These are phyloP conservation scores for Fragaria iinumae DNA, from an alignment of 306 rosid genomes.

Conservation along the genomic window DNA sequence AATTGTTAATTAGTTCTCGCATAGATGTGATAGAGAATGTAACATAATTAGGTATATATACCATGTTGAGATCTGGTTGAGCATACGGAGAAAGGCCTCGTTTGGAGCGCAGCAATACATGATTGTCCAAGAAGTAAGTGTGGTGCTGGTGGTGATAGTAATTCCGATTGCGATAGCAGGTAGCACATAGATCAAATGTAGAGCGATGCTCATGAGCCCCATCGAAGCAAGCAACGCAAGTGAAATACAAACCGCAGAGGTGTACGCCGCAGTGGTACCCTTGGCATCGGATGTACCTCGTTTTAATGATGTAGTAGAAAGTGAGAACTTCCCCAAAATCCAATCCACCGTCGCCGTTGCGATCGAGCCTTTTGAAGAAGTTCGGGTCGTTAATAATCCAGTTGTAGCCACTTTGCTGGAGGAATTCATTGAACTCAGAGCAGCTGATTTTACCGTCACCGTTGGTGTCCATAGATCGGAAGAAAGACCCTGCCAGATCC, in stretches of 20 bases:
- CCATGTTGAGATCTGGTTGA: not conserved
- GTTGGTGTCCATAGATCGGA: slow-evolving; percentile 12
- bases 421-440: not conserved
- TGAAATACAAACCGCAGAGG: slow-evolving; percentile 11
- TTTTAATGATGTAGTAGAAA: slow-evolving; percentile 15
- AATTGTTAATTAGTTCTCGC: not conserved
- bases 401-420: not conserved
- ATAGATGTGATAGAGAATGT: not conserved
- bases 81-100: slow-evolving; percentile 17
- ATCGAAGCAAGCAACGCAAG: slow-evolving; percentile 13
- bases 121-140: slow-evolving; percentile 16
- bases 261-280: not conserved
- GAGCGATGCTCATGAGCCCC: not conserved
- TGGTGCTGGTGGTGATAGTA: slow-evolving; percentile 16
- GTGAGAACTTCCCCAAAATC: slow-evolving; percentile 21
- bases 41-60: not conserved
- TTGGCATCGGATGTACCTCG: not conserved
- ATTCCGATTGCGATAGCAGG: not conserved
- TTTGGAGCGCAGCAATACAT: slow-evolving; percentile 18
- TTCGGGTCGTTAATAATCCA: not conserved
- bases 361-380: not conserved
- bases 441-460: not conserved
- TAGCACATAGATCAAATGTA: slow-evolving; percentile 5
- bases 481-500: not conserved
- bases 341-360: slow-evolving; percentile 2